A percentile compares a stretch with the other conserved stretches of the same genome.
Evolutionary conservation across 1,284 basidiomycete species (phyloP).

Genomic region (Sutorius eximius): DNA sequence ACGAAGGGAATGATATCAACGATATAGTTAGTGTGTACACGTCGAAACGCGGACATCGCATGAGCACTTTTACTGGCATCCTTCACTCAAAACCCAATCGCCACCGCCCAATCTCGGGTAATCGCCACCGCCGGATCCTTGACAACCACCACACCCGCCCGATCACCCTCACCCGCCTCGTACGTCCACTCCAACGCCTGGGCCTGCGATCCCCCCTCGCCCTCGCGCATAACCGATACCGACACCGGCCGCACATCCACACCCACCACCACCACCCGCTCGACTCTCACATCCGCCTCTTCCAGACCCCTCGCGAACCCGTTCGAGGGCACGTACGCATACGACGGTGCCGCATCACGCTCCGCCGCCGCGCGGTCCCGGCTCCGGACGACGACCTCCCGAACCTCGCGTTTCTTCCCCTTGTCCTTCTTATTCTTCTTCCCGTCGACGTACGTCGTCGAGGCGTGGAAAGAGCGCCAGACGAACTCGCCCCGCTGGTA

Average conservation of each 20-base stretch:
- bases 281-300: conserved; percentile 64
- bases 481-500: conserved; percentile 81
- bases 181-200: conserved; percentile 42
- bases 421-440: background rate
- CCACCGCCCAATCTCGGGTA: conserved; percentile 70
- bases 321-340: conserved; percentile 58
- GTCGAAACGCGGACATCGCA: background rate
- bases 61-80: background rate
- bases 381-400: conserved; percentile 53
- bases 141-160: conserved; percentile 64
- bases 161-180: conserved; percentile 47
- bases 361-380: conserved; percentile 48
- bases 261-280: conserved; percentile 80
- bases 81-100: conserved; percentile 31
- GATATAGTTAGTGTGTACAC: background rate
- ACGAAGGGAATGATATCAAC: background rate
- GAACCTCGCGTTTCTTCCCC: conserved; percentile 25
- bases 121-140: conserved; percentile 78
- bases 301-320: conserved; percentile 64
- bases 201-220: conserved; percentile 52
- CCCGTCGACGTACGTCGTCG: conserved; percentile 30
- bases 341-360: conserved; percentile 55
- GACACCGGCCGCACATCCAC: conserved; percentile 59
- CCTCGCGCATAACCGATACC: conserved; percentile 56
- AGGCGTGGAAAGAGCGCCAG: conserved; percentile 76